These are phyloP conservation scores for Peronospora belbahrii DNA, from an alignment of 352 stramenopile genomes.

Conservation along the genomic window DNA sequence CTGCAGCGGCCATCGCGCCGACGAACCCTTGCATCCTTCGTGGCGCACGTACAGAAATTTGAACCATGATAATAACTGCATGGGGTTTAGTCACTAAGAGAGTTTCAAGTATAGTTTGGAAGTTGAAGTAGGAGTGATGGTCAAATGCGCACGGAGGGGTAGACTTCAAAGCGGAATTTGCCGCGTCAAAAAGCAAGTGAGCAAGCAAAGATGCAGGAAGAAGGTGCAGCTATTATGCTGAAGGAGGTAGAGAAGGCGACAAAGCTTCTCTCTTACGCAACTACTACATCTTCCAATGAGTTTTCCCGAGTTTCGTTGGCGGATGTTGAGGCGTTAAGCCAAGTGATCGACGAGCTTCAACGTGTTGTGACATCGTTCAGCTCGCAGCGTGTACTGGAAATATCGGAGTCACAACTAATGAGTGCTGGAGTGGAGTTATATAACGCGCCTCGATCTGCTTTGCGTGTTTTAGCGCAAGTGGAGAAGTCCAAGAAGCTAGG, in stretches of 20 bases:
- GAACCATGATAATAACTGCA: not conserved
- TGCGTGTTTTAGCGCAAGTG: constrained; percentile 26
- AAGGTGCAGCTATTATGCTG: constrained; percentile 11
- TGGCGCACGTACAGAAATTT: constrained; percentile 3
- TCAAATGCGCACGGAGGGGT: constrained; percentile 7
- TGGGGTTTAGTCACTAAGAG: not conserved
- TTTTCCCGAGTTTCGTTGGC: not conserved
- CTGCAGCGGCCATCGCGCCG: constrained; percentile 9
- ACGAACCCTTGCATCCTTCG: constrained; percentile 6
- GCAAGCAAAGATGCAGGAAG: constrained; percentile 5
- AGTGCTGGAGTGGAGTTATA: constrained; percentile 59
- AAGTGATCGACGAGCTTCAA: constrained; percentile 29
- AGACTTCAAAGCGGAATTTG: constrained; percentile 16
- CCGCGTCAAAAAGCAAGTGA: constrained; percentile 7
- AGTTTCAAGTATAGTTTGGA: not conserved
- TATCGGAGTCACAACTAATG: constrained; percentile 37
- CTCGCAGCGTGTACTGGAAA: constrained; percentile 22
- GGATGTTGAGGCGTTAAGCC: constrained; percentile 3
- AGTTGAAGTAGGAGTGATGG: constrained; percentile 28
- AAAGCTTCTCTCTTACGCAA: constrained; percentile 9
- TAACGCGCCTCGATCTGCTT: constrained; percentile 42
- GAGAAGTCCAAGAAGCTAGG: constrained; percentile 12
- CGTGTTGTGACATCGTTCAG: constrained; percentile 12
- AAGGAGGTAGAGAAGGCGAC: constrained; percentile 15
- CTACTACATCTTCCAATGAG: not conserved